Evolutionary conservation across 83 land plant species (phyloP).

Genomic region (Diphasiastrum complanatum): DNA sequence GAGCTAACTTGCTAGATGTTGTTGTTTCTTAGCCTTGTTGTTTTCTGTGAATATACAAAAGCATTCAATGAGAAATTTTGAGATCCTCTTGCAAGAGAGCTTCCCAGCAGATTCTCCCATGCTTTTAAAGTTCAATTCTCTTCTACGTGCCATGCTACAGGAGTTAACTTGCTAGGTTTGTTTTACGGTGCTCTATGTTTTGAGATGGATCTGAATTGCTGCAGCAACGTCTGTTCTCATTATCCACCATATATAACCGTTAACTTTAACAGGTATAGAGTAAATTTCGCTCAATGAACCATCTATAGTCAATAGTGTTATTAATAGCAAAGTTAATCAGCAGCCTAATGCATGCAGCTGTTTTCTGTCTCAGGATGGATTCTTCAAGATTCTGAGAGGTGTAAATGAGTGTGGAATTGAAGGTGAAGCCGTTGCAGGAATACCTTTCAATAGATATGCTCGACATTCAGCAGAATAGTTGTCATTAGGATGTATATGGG

Average conservation of each 20-base stretch:
- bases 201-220: no score
- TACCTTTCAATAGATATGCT: not conserved
- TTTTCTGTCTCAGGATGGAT: not conserved
- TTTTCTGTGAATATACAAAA: not conserved
- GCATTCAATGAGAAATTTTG: not conserved
- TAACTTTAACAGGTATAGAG: no score
- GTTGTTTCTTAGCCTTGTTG: not conserved
- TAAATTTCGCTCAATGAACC: no score
- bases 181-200: no score
- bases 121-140: no score
- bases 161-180: not conserved
- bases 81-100: no score
- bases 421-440: not conserved
- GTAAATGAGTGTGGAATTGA: conserved; percentile 1
- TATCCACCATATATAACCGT: no score
- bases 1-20: no score
- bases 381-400: not conserved
- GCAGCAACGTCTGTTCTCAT: no score
- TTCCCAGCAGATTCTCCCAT: no score
- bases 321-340: not conserved
- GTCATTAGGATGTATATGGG: no score
- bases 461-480: not conserved
- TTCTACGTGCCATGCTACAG: not conserved
- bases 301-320: not conserved
- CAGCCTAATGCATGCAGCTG: not conserved